These are phyloP conservation scores for Daldinia bambusicola DNA, from an alignment of 495 filamentous ascomycete genomes.

Conservation along the genomic window DNA sequence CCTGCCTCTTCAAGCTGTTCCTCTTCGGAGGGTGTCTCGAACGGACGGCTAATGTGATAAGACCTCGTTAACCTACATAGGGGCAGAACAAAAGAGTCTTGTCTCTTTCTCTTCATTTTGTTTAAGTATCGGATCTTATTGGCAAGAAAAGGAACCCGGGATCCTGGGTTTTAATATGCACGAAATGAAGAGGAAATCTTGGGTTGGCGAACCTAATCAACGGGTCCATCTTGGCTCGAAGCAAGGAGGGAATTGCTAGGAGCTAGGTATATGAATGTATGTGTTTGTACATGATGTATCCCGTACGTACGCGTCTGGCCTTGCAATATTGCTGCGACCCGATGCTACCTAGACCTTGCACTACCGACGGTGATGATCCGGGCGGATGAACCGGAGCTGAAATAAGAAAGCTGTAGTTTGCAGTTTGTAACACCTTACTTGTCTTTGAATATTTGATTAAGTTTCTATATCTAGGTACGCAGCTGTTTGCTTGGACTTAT, in stretches of 20 bases:
- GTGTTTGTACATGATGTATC: background rate
- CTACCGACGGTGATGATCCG: conserved; percentile 37
- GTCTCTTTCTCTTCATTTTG: background rate
- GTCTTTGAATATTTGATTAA: background rate
- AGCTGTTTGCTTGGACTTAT: background rate
- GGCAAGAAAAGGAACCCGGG: conserved; percentile 27
- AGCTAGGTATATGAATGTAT: background rate
- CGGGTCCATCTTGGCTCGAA: conserved; percentile 25
- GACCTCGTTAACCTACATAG: background rate
- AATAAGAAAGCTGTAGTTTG: conserved; percentile 7
- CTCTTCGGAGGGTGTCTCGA: background rate
- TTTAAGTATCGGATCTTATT: no score
- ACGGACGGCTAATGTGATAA: background rate
- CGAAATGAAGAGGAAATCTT: conserved; percentile 23
- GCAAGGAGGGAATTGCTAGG: conserved; percentile 13
- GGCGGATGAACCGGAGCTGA: conserved; percentile 27
- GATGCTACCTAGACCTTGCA: conserved; percentile 33
- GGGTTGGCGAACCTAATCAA: conserved; percentile 20
- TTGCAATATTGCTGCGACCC: conserved; percentile 14
- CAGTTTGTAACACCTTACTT: background rate
- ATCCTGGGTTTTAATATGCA: conserved; percentile 28
- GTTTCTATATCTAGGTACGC: background rate
- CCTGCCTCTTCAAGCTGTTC: background rate
- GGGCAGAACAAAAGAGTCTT: conserved; percentile 9
- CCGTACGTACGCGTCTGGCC: conserved; percentile 1